phyloP scores from a whole-genome alignment of 352 stramenopile species.

The Blastocystis sp. region DNA sequence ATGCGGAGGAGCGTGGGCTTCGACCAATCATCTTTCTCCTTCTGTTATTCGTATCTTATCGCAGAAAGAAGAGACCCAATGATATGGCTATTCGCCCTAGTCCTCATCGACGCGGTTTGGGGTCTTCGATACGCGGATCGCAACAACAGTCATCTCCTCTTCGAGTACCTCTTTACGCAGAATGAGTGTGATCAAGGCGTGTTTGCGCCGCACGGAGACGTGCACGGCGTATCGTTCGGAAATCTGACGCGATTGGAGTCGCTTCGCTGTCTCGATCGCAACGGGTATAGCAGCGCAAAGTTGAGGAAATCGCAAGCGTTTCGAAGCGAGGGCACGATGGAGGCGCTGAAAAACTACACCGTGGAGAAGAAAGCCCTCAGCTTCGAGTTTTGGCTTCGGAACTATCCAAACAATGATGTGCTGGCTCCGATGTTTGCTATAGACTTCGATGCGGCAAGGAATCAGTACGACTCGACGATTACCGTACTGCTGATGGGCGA shows the following conservation, averaged over 20 bases:
- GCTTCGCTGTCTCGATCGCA: slow-evolving; percentile 35
- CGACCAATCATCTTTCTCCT: slow-evolving; percentile 16
- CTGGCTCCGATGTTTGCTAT: neutral
- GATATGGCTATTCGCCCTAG: neutral
- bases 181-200: slow-evolving; percentile 43
- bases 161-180: slow-evolving; percentile 56
- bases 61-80: neutral
- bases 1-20: neutral
- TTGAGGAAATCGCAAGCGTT: neutral
- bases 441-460: neutral
- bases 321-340: slow-evolving; percentile 12
- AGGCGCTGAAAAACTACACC: neutral
- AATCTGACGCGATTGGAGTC: neutral
- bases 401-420: neutral
- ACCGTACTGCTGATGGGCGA: neutral
- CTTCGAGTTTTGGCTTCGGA: slow-evolving; percentile 30
- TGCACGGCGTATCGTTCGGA: slow-evolving; percentile 14
- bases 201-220: slow-evolving; percentile 3
- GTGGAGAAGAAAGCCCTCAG: slow-evolving; percentile 28
- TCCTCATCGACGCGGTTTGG: neutral
- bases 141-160: slow-evolving; percentile 53
- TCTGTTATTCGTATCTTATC: no score
- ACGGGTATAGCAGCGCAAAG: slow-evolving; percentile 11
- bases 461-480: neutral
- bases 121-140: slow-evolving; percentile 17